Conservation (phyloP, 2,329 filamentous ascomycete genomes). For the Sphaerulina vaccinii region DNA sequence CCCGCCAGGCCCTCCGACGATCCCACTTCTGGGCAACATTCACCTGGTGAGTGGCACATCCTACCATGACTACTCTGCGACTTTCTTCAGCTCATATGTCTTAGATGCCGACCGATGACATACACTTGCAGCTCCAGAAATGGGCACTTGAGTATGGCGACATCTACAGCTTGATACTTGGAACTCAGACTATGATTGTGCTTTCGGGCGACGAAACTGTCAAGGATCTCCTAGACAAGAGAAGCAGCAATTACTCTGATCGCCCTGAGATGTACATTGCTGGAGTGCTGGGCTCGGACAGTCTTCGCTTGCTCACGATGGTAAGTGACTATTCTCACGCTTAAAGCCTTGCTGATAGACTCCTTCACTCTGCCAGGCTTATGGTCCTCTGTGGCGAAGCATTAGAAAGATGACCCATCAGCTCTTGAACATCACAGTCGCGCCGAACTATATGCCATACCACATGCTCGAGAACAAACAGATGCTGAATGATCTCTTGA, state of each 20-base stretch:
- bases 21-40: conserved; percentile 32
- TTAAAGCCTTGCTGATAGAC: too few species aligned
- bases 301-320: conserved; percentile 28
- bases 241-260: conserved; percentile 27
- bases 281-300: conserved; percentile 18
- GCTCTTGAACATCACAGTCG: conserved; percentile 49
- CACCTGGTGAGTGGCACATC: conserved; percentile 28
- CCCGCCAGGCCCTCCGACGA: conserved; percentile 31
- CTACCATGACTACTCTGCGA: too few species aligned
- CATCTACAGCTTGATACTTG: conserved; percentile 53
- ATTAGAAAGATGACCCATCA: conserved; percentile 45
- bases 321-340: too few species aligned
- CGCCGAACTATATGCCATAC: conserved; percentile 52
- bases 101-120: conserved; percentile 45
- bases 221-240: conserved; percentile 42
- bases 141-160: conserved; percentile 55
- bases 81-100: too few species aligned
- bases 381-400: conserved; percentile 34
- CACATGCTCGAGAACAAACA: conserved; percentile 57
- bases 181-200: conserved; percentile 49
- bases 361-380: too few species aligned
- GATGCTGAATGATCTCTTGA: conserved; percentile 52
- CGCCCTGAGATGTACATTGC: conserved; percentile 28
- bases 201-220: conserved; percentile 48
- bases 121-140: conserved; percentile 50